Evolutionary conservation across 2,329 filamentous ascomycete genomes (phyloP), one percentile per base, ranked within the genome.

Genomic region (Penicillium sp.): DNA sequence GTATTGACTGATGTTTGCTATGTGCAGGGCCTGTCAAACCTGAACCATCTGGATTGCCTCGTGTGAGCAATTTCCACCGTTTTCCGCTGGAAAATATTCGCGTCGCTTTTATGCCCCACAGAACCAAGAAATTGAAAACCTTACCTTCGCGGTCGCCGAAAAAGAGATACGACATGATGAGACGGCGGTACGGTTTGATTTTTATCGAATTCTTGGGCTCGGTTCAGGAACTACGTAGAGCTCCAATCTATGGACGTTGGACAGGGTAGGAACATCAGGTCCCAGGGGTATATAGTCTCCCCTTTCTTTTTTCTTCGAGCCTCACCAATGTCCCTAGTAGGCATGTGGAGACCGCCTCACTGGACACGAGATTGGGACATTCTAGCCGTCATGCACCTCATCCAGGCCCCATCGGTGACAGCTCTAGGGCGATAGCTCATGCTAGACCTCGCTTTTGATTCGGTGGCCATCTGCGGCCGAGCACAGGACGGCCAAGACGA

Each of bases 251-350:
- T n/a, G n/a, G n/a, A n/a, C n/a, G n/a, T n/a, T n/a, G n/a, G n/a
- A n/a, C n/a, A n/a, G n/a, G n/a, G n/a, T n/a, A n/a, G n/a, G n/a
- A n/a, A n/a, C n/a, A n/a, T n/a, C n/a, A n/a, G n/a, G n/a, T n/a
- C n/a, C n/a, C n/a, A n/a, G n/a, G n/a, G n/a, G n/a, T n/a, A n/a
- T n/a, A n/a, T n/a, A n/a, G 15, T 30, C 12, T 29, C 13, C 18
- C 36, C 26, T 9, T 42, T 42, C 20, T 37, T 37, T 42, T 29
- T 30, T 13, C 4, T 42, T 41, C 24, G n/a, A 42, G 39, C 39
- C 39, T 42, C 13, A 40, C 39, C 17, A 42, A 42, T 42, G 39
- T 6, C 39, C 26, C 17, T 20, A 15, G 21, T 29, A 42, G 39
- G 39, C 15, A 42, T 42, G 39, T 42, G 39, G 39, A 42, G 39